Base-by-base conservation (phyloP, 1,139 yeast genomes). In the Blastobotrys persicus region DNA sequence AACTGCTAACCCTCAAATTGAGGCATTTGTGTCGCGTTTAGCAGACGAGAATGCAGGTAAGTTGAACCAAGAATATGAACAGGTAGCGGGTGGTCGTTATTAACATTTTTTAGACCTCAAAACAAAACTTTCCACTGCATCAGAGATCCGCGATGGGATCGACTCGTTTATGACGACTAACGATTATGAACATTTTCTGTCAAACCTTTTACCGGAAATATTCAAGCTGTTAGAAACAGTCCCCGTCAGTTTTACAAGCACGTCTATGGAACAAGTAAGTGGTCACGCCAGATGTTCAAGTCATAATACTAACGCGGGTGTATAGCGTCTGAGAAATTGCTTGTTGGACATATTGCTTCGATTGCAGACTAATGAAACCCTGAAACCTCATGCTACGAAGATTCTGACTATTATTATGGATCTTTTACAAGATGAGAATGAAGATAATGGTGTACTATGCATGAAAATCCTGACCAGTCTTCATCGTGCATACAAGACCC, bases 391-490 rank as follows among this genome's bases (percentile, higher is more conserved):
- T 64, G 81, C 91, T 0, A 72, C 73, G 41, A 73, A 76, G 32
- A 77, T 89, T 23, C 71, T 87, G 60, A 82, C 80, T 41, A 70
- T 76, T n/a, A 70, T 91, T 50, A 80, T 83, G 61, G 69, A 71
- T 31, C 72, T 86, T 14, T 72, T 92, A 52, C 79, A 78, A 18
- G 74, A 71, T 14, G 99, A 94, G 64, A 92, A 94, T 64, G 99
- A 94, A 68, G 98, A 91, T 57, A 92, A 92, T 64, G 98, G 98
- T 44, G 89, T 89, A 1, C 74, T 89, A 49, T 86, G 95, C 65
- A 84, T 91, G 85, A 91, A 88, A 65, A 83, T 89, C 49, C 77
- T 91, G 50, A 88, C 98, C n/a, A 80, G 86, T 44, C 72, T 92
- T 50, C 96, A 91, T 70, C 85, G 94, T 65, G 81, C 94, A 0